Base-by-base conservation (phyloP, 2,329 filamentous ascomycete species). In the Xylariaceae sp. region DNA sequence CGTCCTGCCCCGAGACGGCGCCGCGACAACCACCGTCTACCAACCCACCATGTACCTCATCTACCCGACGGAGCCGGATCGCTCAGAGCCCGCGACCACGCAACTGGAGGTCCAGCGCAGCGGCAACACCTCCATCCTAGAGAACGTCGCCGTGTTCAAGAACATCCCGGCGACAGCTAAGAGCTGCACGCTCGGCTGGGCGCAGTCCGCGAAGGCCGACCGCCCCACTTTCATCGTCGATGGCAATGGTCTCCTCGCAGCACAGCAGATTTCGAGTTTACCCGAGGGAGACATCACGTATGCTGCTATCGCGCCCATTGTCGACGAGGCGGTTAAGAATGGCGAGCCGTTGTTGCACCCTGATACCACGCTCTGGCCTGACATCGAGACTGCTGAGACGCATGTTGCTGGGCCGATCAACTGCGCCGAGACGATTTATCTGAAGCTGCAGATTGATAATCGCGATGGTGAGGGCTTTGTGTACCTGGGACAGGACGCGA, bases 161-260 rank as follows among this genome's bases (percentile, higher is more conserved):
- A 69, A 65, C 35, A 69, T 75, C 56, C 73, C 73, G 0, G 44
- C 66, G 0, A 45, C 39, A 0, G 72, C 72, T 4, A 69, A 64
- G 53, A 47, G 51, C 2, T 75, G 73, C 64, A 18, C 30, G 1
- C 61, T 75, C 6, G 56, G 59, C 13, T 75, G 73, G 73, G 51
- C 51, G 2, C 73, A 75, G 8, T 76, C 73, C 6, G 72, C 70
- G 6, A 71, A 65, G 57, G 72, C 68, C 56, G 70, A 73, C 47
- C 76, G 72, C 60, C 70, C 69, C 53, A 39, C 53, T 10, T 75
- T 77, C 60, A 70, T 71, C 59, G 74, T 76, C 59, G 64, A 67
- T 11, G 66, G 67, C 35, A 69, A 64, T 41, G 73, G 70, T 1
- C 58, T 69, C 13, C 41, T 69, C 0, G 48, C 59, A 1, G 56